These are phyloP conservation scores for Rhododendron simsii DNA, from an alignment of 148 eudicot genomes.

Conservation along the genomic window DNA sequence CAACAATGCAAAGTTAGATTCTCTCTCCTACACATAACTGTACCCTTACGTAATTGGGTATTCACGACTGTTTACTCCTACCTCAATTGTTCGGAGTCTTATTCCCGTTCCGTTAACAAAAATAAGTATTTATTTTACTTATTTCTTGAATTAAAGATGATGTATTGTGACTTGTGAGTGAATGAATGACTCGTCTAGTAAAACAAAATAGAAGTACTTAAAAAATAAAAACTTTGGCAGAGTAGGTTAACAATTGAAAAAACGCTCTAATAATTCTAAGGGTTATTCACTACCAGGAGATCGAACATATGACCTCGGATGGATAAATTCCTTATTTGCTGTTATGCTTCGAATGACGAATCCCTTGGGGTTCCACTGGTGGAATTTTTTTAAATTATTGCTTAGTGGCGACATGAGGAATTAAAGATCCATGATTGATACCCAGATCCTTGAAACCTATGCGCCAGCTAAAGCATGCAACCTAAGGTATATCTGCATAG, in stretches of 20 bases:
- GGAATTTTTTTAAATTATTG: background rate
- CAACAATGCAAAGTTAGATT: background rate
- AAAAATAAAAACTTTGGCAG: too few species aligned
- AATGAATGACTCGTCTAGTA: too few species aligned
- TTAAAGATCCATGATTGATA: background rate
- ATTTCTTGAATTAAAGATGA: too few species aligned
- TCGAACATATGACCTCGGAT: background rate
- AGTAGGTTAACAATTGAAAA: background rate
- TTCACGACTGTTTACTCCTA: background rate
- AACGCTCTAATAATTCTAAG: background rate
- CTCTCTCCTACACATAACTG: background rate
- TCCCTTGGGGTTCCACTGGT: background rate
- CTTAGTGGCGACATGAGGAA: slow-evolving; percentile 6
- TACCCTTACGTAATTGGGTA: background rate
- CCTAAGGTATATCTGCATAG: background rate
- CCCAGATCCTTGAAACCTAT: background rate
- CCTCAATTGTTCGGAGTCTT: background rate
- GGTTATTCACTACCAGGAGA: background rate
- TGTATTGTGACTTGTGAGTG: too few species aligned
- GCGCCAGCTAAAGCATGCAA: background rate
- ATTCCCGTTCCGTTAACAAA: background rate
- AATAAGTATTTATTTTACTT: too few species aligned
- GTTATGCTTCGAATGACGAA: background rate
- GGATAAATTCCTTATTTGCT: background rate
- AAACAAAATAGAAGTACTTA: too few species aligned